A percentile compares a stretch with the other conserved stretches of the same genome.
phyloP scores from a whole-genome alignment of 1,284 basidiomycete species.

The Ganoderma meredithae region DNA sequence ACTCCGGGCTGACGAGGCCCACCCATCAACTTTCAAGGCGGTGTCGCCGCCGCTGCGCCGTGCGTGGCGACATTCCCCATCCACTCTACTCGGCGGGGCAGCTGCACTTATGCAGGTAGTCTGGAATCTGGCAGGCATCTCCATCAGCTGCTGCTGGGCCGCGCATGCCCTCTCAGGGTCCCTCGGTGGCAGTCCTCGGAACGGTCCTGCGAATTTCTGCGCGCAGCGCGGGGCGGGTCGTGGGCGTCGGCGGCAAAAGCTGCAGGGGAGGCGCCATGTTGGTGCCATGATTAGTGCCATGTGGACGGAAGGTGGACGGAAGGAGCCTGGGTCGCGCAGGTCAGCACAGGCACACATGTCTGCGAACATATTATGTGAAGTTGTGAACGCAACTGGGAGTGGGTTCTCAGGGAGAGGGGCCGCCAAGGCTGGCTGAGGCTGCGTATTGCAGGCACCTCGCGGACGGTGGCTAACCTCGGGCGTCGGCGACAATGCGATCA shows the following conservation, averaged over 20 bases:
- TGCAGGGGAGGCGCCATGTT: not conserved
- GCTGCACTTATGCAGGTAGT: not conserved
- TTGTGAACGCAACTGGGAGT: not conserved
- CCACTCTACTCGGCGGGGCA: not conserved
- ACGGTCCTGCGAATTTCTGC: no score
- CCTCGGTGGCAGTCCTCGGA: not conserved
- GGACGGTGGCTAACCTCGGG: slow-evolving; percentile 6
- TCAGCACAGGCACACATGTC: not conserved
- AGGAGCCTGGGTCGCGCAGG: not conserved
- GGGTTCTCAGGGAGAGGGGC: not conserved
- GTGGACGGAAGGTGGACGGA: slow-evolving; percentile 1
- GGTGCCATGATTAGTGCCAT: not conserved
- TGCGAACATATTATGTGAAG: not conserved
- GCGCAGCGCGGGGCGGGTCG: no score
- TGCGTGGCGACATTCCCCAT: not conserved
- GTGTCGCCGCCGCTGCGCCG: not conserved
- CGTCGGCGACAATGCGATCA: not conserved
- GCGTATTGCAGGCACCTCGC: not conserved
- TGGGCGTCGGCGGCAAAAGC: slow-evolving; percentile 5
- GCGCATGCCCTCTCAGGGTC: not conserved
- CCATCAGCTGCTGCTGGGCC: no score
- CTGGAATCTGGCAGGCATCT: no score
- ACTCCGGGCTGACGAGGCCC: not conserved
- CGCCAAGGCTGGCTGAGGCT: not conserved
- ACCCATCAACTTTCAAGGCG: no score